Conservation (phyloP, 2,329 filamentous ascomycete species). For the Fusarium sp. region DNA sequence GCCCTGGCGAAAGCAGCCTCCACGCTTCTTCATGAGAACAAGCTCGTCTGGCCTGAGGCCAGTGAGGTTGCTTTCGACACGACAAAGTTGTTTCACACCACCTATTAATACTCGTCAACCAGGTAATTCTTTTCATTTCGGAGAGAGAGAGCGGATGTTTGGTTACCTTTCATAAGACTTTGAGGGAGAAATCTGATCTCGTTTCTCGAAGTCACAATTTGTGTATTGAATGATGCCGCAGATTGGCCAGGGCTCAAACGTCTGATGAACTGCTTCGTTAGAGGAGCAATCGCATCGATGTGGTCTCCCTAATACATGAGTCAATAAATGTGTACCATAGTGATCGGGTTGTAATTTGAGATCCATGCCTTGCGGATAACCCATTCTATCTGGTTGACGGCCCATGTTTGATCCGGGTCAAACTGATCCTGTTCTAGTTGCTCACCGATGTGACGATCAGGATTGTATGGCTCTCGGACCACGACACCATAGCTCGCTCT, state of each 20-base stretch:
- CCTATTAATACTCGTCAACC: not conserved
- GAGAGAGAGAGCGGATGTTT: too few species aligned
- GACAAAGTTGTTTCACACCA: not conserved
- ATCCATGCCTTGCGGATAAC: not conserved
- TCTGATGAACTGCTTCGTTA: not conserved
- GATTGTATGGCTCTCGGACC: not conserved
- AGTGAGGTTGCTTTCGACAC: not conserved
- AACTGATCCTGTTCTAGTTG: not conserved
- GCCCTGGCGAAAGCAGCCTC: not conserved
- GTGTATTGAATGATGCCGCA: not conserved
- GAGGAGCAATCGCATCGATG: not conserved
- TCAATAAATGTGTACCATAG: not conserved
- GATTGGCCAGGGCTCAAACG: not conserved
- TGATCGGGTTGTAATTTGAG: rapidly evolving
- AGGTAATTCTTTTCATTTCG: too few species aligned
- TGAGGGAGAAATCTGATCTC: not conserved
- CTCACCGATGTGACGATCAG: not conserved
- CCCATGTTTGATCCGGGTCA: not conserved
- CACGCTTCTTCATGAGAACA: not conserved
- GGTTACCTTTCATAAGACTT: not conserved
- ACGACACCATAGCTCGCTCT: not conserved
- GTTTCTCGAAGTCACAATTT: not conserved
- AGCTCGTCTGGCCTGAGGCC: not conserved
- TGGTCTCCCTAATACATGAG: not conserved
- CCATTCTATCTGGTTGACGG: not conserved